Evolutionary conservation across 2,329 filamentous ascomycete genomes (phyloP).

Genomic region (Colletotrichum gigasporum): DNA sequence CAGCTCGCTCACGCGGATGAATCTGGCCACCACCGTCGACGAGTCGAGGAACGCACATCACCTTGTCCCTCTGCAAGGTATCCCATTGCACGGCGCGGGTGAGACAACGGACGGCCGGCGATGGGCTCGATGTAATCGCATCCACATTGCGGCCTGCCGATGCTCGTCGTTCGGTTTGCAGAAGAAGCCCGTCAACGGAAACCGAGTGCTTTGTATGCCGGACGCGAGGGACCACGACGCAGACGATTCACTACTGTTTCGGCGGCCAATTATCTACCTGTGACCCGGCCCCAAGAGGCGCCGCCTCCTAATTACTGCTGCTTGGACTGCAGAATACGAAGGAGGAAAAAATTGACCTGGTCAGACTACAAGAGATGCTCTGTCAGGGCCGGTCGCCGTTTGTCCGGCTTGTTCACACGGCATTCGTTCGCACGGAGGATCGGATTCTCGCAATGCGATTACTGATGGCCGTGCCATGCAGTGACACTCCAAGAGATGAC

Average conservation of each 20-base stretch:
- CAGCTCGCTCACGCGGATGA: conserved; percentile 22
- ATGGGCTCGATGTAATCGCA: not conserved
- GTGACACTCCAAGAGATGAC: conserved; percentile 2
- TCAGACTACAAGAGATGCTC: no score
- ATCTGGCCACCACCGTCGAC: conserved; percentile 19
- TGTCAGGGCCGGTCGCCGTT: no score
- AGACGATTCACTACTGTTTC: conserved; percentile 2
- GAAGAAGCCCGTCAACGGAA: not conserved
- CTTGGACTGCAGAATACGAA: not conserved
- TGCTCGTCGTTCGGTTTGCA: not conserved
- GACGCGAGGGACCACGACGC: not conserved
- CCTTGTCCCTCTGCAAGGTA: no score
- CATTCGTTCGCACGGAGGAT: not conserved
- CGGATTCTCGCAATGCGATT: conserved; percentile 14
- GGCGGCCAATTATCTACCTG: no score
- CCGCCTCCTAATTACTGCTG: no score
- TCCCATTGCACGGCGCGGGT: conserved; percentile 4
- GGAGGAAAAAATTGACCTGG: not conserved
- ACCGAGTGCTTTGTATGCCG: not conserved
- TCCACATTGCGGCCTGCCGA: not conserved
- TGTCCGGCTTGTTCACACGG: not conserved
- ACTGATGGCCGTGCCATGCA: conserved; percentile 11
- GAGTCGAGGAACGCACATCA: conserved; percentile 16
- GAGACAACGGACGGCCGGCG: conserved; percentile 9
- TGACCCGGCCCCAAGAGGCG: not conserved